Conservation (phyloP, 345 rosid species). For the Populus pruinosa region DNA sequence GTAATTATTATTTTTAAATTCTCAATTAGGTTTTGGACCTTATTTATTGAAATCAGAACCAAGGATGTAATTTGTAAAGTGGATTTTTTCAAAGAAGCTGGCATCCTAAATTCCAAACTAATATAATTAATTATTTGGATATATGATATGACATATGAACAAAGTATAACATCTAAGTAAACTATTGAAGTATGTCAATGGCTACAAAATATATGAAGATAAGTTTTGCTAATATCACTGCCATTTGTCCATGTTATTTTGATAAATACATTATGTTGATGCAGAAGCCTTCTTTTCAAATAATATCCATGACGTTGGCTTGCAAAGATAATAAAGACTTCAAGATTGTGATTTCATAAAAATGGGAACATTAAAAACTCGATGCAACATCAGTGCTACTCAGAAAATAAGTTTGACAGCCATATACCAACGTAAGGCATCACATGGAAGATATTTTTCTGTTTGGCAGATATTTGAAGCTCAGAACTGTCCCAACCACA, state of each 20-base stretch:
- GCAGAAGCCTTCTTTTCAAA: not conserved
- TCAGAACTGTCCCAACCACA: not conserved
- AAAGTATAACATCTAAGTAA: too few species aligned
- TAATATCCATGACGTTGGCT: not conserved
- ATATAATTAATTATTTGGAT: too few species aligned
- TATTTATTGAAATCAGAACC: too few species aligned
- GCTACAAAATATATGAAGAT: too few species aligned
- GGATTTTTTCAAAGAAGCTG: too few species aligned
- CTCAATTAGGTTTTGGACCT: too few species aligned
- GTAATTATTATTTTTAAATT: too few species aligned
- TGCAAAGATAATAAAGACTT: not conserved
- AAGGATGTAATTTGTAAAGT: too few species aligned
- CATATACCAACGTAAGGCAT: not conserved
- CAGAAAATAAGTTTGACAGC: not conserved
- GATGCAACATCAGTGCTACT: not conserved
- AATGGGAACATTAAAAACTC: not conserved
- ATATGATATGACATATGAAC: too few species aligned
- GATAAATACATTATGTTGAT: not conserved
- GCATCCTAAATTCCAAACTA: too few species aligned
- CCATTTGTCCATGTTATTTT: not conserved
- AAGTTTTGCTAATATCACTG: not conserved
- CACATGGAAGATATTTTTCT: not conserved
- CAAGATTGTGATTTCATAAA: not conserved
- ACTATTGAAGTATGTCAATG: too few species aligned
- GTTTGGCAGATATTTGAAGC: not conserved